Percentiles rank a stretch among this genome's conserved stretches.
Evolutionary conservation across 176 grass and related monocot genomes (phyloP).

Genomic region (Poa pratensis): DNA sequence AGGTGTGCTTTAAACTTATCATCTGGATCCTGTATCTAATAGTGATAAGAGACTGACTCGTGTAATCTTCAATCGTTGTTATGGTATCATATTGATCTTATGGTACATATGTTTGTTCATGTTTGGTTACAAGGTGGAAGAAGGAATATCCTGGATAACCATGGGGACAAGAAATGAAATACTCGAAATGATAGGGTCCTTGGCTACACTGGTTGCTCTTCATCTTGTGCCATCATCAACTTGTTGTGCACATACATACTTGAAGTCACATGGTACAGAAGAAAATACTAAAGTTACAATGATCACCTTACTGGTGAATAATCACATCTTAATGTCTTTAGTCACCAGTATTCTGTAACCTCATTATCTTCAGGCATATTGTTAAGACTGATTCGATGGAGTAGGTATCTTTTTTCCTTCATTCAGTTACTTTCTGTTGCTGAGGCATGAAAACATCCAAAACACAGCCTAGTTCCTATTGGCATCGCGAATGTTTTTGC

Average conservation of each 20-base stretch:
- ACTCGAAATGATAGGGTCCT: not conserved
- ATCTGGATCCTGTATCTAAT: not conserved
- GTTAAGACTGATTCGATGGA: not conserved
- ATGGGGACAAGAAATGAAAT: not conserved
- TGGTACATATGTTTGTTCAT: not conserved
- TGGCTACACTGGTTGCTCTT: not conserved
- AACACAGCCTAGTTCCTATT: conserved; percentile 22
- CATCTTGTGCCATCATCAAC: not conserved
- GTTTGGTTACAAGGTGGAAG: not conserved
- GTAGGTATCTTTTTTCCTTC: conserved; percentile 23
- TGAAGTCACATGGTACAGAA: not conserved
- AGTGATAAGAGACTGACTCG: not conserved
- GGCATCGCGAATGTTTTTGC: conserved; percentile 15
- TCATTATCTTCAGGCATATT: not conserved
- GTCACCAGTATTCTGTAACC: not conserved
- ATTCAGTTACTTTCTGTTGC: conserved; percentile 22
- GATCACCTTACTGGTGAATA: not conserved
- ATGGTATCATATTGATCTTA: not conserved
- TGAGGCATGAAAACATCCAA: conserved; percentile 28
- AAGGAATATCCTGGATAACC: conserved; percentile 24
- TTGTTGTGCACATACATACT: not conserved
- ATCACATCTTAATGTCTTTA: not conserved
- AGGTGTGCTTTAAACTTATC: not conserved
- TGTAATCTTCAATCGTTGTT: not conserved
- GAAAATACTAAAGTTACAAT: not conserved